These are phyloP conservation scores for Emydomyces testavorans DNA, from an alignment of 2,329 filamentous ascomycete genomes.

Conservation along the genomic window DNA sequence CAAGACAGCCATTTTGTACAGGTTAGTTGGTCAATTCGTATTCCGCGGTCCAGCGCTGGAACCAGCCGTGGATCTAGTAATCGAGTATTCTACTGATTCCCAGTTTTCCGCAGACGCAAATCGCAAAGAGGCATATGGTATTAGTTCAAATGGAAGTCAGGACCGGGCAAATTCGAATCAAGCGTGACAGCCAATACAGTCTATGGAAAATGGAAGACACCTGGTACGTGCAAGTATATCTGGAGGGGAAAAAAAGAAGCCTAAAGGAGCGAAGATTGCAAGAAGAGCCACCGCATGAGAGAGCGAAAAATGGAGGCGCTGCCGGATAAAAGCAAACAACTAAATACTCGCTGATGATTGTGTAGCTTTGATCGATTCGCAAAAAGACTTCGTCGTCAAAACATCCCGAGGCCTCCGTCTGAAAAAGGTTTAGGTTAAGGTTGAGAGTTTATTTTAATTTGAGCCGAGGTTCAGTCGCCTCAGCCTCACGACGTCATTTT, in stretches of 20 bases:
- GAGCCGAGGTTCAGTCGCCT: neutral
- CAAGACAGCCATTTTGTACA: neutral
- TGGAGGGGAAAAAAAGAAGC: neutral
- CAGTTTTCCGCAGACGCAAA: neutral
- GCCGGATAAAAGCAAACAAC: neutral
- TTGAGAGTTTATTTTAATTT: neutral
- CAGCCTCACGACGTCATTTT: neutral
- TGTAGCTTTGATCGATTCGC: neutral
- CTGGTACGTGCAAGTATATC: too few relatives aligned
- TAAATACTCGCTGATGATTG: neutral
- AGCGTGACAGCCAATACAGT: too few relatives aligned
- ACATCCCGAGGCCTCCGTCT: neutral
- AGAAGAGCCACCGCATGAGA: neutral
- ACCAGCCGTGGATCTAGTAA: neutral
- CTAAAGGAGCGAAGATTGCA: slow-evolving; percentile 4
- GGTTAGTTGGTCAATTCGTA: neutral
- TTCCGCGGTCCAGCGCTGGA: neutral
- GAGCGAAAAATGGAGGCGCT: neutral
- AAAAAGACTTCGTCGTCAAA: neutral
- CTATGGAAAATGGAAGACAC: too few relatives aligned
- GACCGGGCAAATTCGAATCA: too few relatives aligned
- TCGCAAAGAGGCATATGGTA: neutral
- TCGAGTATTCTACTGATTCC: neutral
- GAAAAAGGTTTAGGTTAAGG: neutral
- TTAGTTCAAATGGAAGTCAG: too few relatives aligned